A percentile compares a stretch with the other conserved stretches of the same genome.
Evolutionary conservation across 140 eudicot species (phyloP).

Genomic region (Ambrosia hybrid): DNA sequence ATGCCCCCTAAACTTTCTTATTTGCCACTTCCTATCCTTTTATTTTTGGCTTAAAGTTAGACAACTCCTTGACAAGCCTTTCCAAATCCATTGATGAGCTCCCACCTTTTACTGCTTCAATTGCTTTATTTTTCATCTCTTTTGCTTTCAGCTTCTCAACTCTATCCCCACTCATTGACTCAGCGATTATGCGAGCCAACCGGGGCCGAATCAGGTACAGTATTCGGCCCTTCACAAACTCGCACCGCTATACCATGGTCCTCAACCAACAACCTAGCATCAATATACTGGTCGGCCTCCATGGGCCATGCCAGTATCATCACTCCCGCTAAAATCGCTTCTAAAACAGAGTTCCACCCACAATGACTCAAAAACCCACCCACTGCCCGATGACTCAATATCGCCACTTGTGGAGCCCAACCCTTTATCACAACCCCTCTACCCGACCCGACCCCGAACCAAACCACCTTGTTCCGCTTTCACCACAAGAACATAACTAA

Average conservation of each 20-base stretch:
- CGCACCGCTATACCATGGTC: constrained; percentile 49
- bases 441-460: constrained; percentile 37
- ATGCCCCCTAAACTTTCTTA: not conserved
- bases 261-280: constrained; percentile 68
- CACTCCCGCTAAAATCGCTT: constrained; percentile 60
- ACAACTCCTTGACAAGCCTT: constrained; percentile 44
- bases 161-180: constrained; percentile 43
- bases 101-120: constrained; percentile 64
- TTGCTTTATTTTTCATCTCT: constrained; percentile 49
- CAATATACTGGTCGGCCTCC: constrained; percentile 81
- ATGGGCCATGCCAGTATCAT: constrained; percentile 82
- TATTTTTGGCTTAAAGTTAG: constrained; percentile 17
- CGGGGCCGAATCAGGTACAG: constrained; percentile 53
- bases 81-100: constrained; percentile 51
- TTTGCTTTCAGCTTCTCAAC: constrained; percentile 51
- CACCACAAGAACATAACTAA: constrained; percentile 62
- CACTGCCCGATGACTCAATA: constrained; percentile 63
- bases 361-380: constrained; percentile 86
- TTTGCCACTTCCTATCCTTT: not conserved
- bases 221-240: constrained; percentile 58
- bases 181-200: constrained; percentile 42
- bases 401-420: constrained; percentile 78
- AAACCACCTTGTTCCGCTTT: constrained; percentile 41
- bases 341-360: constrained; percentile 86
- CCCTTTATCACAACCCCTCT: constrained; percentile 59